Base-by-base conservation (phyloP, 495 filamentous ascomycete species). In the Aspergillus leporis region DNA sequence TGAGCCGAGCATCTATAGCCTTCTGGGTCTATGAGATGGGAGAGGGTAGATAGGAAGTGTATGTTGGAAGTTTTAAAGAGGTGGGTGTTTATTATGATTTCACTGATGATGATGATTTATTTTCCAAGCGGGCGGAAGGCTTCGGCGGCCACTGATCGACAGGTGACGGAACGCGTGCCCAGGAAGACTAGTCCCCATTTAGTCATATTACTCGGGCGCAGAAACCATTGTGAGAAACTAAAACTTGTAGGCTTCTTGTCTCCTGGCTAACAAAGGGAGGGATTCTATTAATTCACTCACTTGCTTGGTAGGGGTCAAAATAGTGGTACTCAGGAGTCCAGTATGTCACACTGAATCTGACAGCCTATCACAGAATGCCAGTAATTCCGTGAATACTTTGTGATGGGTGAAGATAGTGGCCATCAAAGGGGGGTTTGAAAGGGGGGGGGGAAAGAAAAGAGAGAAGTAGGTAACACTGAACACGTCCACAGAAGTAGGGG, bases 161-260 rank as follows among this genome's bases (percentile, higher is more conserved):
- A 41, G 51, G 58, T 65, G 61, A 63, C 60, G 62, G 64, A 53
- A 67, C 64, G 67, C 64, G 64, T 67, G 61, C 56, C 34, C 45
- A 49, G 43, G 55, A 25, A 54, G n/a, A 53, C 67, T 70, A 70
- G 60, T 51, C 68, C 63, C 38, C 51, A 61, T 68, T 66, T 48
- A 60, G 68, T 62, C 61, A 70, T 68, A 70, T 70, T 70, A 43
- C 59, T 64, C 38, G 41, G 28, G 4, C 21, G 28, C 30, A 47
- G 22, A 16, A 14, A 36, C 41, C 47, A 13, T 51, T n/a, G 45
- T 40, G 22, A 53, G 51, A 41, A 6, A 40, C 23, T 23, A 25
- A 40, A 54, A 54, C 13, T 8, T 9, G 30, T 32, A 32, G 30
- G 4, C 9, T 9, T 32, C 30, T 10, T 36, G 32, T 36, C 32